Evolutionary conservation across 106 monocot genomes (phyloP).

Genomic region (Narthecium ossifragum): DNA sequence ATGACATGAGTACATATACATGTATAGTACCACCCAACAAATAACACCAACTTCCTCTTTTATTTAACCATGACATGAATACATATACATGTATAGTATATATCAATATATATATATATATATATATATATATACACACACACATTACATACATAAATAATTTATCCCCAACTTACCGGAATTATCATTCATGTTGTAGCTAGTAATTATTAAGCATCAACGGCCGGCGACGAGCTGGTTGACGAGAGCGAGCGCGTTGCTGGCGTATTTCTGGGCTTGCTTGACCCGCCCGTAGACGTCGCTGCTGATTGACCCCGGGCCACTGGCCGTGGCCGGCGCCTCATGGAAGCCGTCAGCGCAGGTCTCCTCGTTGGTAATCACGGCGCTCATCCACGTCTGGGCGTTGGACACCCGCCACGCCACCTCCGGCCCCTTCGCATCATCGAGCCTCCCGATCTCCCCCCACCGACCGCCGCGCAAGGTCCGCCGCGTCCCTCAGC

Average conservation of each 20-base stretch:
- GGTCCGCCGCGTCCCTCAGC: constrained; percentile 31
- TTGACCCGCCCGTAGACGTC: constrained; percentile 23
- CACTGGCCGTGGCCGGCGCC: not conserved
- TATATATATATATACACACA: no score
- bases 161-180: no score
- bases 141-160: no score
- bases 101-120: no score
- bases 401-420: constrained; percentile 64
- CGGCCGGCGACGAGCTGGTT: constrained; percentile 25
- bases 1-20: no score
- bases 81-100: no score
- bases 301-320: constrained; percentile 4
- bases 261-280: constrained; percentile 27
- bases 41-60: no score
- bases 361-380: constrained; percentile 71
- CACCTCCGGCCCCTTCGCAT: constrained; percentile 2
- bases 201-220: no score
- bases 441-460: constrained; percentile 9
- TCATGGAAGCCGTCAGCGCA: constrained; percentile 50
- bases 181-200: no score
- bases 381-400: constrained; percentile 92
- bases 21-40: no score
- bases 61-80: no score
- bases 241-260: constrained; percentile 65
- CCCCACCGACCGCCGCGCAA: constrained; percentile 21